Evolutionary conservation across 2,329 filamentous ascomycete species (phyloP).

Genomic region (Fusarium nelsonii): DNA sequence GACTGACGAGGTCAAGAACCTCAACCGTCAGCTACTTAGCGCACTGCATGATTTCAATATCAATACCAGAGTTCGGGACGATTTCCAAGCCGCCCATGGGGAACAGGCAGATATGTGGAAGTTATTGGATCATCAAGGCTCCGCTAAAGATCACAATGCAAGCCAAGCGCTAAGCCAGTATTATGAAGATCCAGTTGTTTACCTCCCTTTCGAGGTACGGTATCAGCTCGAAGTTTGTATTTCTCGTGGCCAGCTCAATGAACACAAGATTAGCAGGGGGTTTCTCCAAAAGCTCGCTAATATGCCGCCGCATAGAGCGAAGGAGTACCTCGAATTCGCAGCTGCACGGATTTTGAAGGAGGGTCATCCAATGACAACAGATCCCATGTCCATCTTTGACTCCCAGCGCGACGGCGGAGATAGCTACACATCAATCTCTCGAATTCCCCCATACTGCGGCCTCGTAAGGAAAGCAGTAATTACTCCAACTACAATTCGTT

Average conservation of each 20-base stretch:
- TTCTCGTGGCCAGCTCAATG: constrained; percentile 81
- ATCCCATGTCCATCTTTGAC: constrained; percentile 57
- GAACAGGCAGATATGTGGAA: constrained; percentile 49
- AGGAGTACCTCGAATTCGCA: constrained; percentile 78
- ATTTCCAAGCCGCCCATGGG: constrained; percentile 57
- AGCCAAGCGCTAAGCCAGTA: constrained; percentile 47
- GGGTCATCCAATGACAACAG: constrained; percentile 69
- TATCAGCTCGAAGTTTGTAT: constrained; percentile 96
- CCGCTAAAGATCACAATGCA: constrained; percentile 40
- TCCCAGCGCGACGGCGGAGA: constrained; percentile 69
- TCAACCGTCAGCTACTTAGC: constrained; percentile 58
- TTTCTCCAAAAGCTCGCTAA: constrained; percentile 75
- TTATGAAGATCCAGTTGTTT: constrained; percentile 32
- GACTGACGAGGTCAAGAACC: constrained; percentile 47
- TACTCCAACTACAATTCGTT: constrained; percentile 86
- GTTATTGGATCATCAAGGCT: constrained; percentile 47
- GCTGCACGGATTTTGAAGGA: constrained; percentile 55
- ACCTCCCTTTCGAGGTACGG: constrained; percentile 76
- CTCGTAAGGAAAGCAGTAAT: constrained; percentile 81
- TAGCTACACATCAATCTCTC: constrained; percentile 60
- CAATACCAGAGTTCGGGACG: constrained; percentile 55
- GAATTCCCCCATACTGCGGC: constrained; percentile 78
- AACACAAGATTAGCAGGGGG: constrained; percentile 75
- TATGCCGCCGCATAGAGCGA: constrained; percentile 63
- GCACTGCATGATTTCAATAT: constrained; percentile 82